Evolutionary conservation across 306 rosid species (phyloP).

Genomic region (Boehmeria nivea): DNA sequence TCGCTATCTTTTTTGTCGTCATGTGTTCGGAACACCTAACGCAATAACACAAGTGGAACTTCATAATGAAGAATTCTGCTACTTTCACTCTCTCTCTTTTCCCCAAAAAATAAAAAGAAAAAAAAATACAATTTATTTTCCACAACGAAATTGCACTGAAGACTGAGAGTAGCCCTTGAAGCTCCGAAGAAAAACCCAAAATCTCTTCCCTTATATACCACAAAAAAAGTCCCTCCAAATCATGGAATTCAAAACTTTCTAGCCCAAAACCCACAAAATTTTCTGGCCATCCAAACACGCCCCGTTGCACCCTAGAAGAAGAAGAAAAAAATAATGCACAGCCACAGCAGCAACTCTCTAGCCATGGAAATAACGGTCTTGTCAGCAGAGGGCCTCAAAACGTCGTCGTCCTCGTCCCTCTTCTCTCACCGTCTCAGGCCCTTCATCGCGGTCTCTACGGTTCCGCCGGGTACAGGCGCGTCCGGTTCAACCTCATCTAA

Average conservation of each 20-base stretch:
- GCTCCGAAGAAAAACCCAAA: slow-evolving; percentile 7
- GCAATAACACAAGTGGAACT: too few species aligned
- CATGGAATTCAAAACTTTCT: neutral
- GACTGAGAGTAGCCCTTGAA: slow-evolving; percentile 5
- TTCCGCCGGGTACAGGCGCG: slow-evolving; percentile 16
- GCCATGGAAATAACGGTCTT: slow-evolving; percentile 43
- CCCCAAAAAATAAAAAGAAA: too few species aligned
- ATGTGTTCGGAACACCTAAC: too few species aligned
- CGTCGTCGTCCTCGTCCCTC: slow-evolving; percentile 17
- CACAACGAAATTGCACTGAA: neutral
- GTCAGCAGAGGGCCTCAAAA: slow-evolving; percentile 43
- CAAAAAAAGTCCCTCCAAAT: neutral
- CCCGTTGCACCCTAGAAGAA: too few species aligned
- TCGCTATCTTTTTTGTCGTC: too few species aligned
- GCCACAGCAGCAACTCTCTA: slow-evolving; percentile 13
- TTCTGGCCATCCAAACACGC: neutral
- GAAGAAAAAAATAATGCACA: neutral
- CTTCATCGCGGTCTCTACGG: slow-evolving; percentile 38
- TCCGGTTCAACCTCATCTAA: too few species aligned
- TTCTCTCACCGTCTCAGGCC: slow-evolving; percentile 33
- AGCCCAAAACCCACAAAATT: neutral
- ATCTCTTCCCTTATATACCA: too few species aligned
- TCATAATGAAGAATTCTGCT: too few species aligned
- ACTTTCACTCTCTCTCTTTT: too few species aligned
- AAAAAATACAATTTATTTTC: too few species aligned